A percentile compares a stretch with the other conserved stretches of the same genome.
These are phyloP conservation scores for Salvia hispanica DNA, from an alignment of 257 asterid species.

Conservation along the genomic window DNA sequence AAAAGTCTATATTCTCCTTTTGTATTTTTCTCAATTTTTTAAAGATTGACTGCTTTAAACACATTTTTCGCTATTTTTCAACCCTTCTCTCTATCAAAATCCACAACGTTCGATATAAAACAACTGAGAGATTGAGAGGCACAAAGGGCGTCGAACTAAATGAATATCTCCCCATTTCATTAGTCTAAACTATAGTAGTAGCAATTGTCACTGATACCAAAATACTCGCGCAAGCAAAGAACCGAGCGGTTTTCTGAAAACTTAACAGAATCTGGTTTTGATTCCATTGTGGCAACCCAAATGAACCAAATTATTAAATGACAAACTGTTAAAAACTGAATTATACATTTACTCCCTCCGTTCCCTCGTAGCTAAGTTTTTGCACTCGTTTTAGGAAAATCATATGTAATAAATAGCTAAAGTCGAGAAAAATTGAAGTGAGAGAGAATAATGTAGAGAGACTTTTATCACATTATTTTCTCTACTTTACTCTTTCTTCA, in stretches of 20 bases:
- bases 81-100: neutral
- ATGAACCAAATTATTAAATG: neutral
- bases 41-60: neutral
- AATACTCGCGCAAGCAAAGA: neutral
- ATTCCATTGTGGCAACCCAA: neutral
- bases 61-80: neutral
- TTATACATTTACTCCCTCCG: too few relatives aligned
- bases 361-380: too few relatives aligned
- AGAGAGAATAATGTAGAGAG: too few relatives aligned
- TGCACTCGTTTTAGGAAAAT: too few relatives aligned
- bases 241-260: too few relatives aligned
- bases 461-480: too few relatives aligned
- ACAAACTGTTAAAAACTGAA: neutral
- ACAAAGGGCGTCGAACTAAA: constrained; percentile 23
- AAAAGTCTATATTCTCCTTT: neutral
- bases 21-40: neutral
- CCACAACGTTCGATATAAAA: neutral
- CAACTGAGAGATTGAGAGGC: constrained; percentile 61
- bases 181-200: neutral
- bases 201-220: neutral
- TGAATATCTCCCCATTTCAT: neutral
- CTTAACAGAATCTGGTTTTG: neutral
- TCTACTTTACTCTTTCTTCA: too few relatives aligned
- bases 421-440: too few relatives aligned
- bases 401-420: too few relatives aligned